A percentile compares a stretch with the other conserved stretches of the same genome.
Evolutionary conservation across 2,329 filamentous ascomycete genomes (phyloP).

Genomic region (Epichloe sp.): DNA sequence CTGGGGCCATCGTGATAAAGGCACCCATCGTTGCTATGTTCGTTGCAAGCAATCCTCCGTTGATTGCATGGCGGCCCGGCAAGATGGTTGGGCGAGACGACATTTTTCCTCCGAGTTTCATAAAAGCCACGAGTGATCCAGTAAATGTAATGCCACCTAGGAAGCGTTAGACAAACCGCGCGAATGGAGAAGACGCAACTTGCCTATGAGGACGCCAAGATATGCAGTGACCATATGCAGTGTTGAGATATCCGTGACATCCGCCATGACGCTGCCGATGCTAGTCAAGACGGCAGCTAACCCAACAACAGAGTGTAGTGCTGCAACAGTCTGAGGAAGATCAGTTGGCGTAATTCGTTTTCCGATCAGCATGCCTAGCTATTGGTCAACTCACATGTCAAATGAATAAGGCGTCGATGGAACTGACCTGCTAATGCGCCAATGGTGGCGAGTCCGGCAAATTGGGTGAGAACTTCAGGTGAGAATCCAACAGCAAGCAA

Average conservation of each 20-base stretch:
- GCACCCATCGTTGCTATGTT: constrained; percentile 76
- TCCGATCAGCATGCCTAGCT: constrained; percentile 57
- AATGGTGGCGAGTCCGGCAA: constrained; percentile 59
- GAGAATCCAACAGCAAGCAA: constrained; percentile 70
- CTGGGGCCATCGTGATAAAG: constrained; percentile 71
- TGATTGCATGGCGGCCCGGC: constrained; percentile 63
- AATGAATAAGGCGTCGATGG: constrained; percentile 4
- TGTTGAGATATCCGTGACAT: constrained; percentile 56
- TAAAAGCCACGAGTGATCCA: constrained; percentile 76
- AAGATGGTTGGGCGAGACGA: constrained; percentile 62
- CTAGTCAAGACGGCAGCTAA: constrained; percentile 80
- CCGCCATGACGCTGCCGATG: constrained; percentile 71
- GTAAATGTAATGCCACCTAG: constrained; percentile 73
- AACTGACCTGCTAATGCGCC: constrained; percentile 48
- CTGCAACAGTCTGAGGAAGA: constrained; percentile 79
- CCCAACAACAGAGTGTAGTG: constrained; percentile 80
- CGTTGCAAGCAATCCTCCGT: constrained; percentile 57
- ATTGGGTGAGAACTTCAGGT: constrained; percentile 66
- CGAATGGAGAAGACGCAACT: background rate
- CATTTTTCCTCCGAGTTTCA: constrained; percentile 76
- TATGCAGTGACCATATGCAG: constrained; percentile 80
- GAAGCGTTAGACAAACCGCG: background rate
- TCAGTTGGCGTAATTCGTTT: constrained; percentile 80
- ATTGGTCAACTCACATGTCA: constrained; percentile 1
- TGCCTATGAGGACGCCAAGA: constrained; percentile 69